Base-by-base conservation (phyloP, 2,329 filamentous ascomycete genomes). In the Arthrobotrys entomopaga region DNA sequence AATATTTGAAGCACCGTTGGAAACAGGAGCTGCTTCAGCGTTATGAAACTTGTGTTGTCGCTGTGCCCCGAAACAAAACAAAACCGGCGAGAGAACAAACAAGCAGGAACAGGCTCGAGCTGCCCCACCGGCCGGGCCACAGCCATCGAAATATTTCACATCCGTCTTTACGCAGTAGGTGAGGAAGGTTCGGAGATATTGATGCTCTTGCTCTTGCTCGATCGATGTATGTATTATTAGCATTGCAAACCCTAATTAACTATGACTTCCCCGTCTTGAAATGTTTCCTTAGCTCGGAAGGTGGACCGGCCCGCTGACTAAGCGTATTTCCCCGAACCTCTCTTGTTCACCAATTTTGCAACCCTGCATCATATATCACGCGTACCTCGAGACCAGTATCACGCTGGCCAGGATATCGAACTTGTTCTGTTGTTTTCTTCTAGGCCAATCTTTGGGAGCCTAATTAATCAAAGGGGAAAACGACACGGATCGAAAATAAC, bases 11-110 rank as follows among this genome's bases (percentile, higher is more conserved):
- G 56, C 56, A 57, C 65, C 65, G 56, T 69, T 61, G 65, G 63
- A 74, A 74, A 74, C 70, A 67, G 63, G 63, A 67, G 63, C 40
- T 74, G 70, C 70, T 58, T 74, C 70, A 74, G 7, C 63, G 29
- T 34, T 15, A 38, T 66, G 69, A 73, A 73, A 73, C 69, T 58
- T 19, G 53, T 19, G 48, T 49, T 61, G 42, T 46, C 42, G 69
- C 66, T 71, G 59, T 52, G 60, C 54, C 69, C 34, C 69, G 24
- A 53, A 53, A 26, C 13, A 13, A 26, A n/a, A n/a, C n/a, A n/a
- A n/a, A n/a, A 53, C 13, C 3, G 10, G 11, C 24, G 16, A 52
- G 54, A 40, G 61, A 56, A 69, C 56, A 54, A n/a, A 46, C 16
- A 11, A 61, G 65, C 56, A 69, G 49, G 65, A 69, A 61, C 65